Evolutionary conservation across 331 rosid species (phyloP).

Genomic region (Prunus yedoensis): DNA sequence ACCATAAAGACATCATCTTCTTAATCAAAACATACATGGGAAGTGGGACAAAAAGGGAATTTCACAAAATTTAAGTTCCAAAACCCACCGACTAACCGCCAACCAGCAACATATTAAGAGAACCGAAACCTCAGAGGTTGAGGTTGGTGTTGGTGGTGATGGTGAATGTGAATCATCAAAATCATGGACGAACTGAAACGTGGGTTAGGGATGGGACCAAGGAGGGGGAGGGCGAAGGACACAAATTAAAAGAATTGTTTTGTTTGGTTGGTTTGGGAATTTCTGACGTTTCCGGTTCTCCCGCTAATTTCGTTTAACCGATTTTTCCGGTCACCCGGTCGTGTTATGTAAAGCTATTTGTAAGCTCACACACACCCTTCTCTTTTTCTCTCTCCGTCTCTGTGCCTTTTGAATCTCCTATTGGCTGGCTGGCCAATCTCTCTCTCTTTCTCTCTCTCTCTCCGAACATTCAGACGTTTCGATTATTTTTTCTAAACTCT

Average conservation of each 20-base stretch:
- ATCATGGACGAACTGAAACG: not conserved
- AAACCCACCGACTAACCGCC: not conserved
- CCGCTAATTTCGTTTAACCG: conserved; percentile 47
- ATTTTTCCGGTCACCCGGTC: conserved; percentile 50
- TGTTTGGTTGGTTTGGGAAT: conserved; percentile 33
- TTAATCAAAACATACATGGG: not conserved
- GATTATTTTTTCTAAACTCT: conserved; percentile 22
- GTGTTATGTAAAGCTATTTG: conserved; percentile 44
- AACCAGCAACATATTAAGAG: not conserved
- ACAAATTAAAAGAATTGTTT: conserved; percentile 7
- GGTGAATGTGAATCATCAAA: no score
- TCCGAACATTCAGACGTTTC: conserved; percentile 25
- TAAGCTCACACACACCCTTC: conserved; percentile 42
- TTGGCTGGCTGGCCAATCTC: conserved; percentile 21
- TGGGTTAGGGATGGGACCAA: conserved; percentile 1
- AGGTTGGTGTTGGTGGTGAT: not conserved
- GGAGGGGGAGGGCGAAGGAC: conserved; percentile 8
- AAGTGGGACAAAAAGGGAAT: not conserved
- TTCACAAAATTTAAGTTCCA: not conserved
- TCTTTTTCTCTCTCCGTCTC: conserved; percentile 24
- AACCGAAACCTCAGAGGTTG: not conserved
- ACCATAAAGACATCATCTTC: not conserved
- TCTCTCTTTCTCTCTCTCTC: not conserved
- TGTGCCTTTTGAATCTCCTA: conserved; percentile 31
- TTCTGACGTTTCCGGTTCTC: conserved; percentile 55